Evolutionary conservation across 129 eudicot genomes (phyloP).

Genomic region (Centrapalus pauciflorus): DNA sequence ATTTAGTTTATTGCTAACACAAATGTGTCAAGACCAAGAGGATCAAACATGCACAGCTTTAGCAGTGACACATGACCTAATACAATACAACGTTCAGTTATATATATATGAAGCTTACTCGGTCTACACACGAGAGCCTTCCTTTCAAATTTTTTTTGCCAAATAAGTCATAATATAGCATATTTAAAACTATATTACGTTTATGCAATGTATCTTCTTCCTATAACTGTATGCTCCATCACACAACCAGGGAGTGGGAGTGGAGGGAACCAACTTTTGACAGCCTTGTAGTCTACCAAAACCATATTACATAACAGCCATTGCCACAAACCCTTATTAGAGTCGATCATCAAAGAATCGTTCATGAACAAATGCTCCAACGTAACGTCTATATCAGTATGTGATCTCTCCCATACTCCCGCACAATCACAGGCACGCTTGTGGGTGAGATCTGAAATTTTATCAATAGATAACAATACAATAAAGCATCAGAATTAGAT

Average conservation of each 20-base stretch:
- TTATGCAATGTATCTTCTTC: too few relatives aligned
- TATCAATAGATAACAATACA: neutral
- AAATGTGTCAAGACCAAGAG: too few relatives aligned
- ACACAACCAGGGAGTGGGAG: neutral
- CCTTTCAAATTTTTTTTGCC: too few relatives aligned
- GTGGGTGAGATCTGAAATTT: constrained; percentile 71
- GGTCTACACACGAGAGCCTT: too few relatives aligned
- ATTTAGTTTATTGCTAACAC: too few relatives aligned
- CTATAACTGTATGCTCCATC: constrained; percentile 11
- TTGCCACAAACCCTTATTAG: constrained; percentile 15
- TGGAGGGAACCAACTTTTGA: constrained; percentile 1
- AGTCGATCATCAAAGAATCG: constrained; percentile 13
- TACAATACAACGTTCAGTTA: too few relatives aligned
- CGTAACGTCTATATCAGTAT: constrained; percentile 38
- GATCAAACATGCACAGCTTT: too few relatives aligned
- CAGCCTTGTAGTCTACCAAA: neutral
- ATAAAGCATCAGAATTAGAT: neutral
- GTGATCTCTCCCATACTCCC: constrained; percentile 67
- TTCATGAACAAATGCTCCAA: constrained; percentile 14
- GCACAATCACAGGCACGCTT: constrained; percentile 90
- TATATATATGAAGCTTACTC: too few relatives aligned
- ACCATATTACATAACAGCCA: constrained; percentile 14
- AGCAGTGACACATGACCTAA: too few relatives aligned
- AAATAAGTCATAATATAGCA: neutral
- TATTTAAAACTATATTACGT: too few relatives aligned